Evolutionary conservation across 805 yeast genomes (phyloP).

Genomic region (Suhomyces sp.): DNA sequence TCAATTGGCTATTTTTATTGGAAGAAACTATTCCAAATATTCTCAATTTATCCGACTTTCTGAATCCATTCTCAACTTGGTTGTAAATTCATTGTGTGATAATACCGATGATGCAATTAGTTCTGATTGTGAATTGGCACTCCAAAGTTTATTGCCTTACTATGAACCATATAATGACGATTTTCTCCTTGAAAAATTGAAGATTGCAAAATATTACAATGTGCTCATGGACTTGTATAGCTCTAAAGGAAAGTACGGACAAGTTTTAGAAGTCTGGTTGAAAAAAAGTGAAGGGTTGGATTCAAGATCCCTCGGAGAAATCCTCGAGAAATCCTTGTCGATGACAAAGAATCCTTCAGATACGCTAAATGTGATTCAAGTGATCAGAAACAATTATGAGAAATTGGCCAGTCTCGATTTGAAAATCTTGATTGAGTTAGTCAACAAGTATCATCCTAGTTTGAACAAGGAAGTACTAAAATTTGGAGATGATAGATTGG

Average conservation of each 20-base stretch:
- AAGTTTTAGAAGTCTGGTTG: conserved; percentile 57
- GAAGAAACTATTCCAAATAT: conserved; percentile 81
- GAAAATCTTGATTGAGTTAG: conserved; percentile 2
- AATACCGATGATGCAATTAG: conserved; percentile 31
- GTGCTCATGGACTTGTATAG: conserved; percentile 60
- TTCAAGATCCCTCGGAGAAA: conserved; percentile 16
- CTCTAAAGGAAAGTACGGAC: conserved; percentile 50
- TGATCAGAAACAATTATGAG: conserved; percentile 25
- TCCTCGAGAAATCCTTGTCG: conserved; percentile 29
- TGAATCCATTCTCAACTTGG: conserved; percentile 50
- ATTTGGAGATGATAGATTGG: conserved; percentile 19
- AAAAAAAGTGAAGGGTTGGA: conserved; percentile 10
- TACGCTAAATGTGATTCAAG: conserved; percentile 20
- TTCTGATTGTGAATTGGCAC: conserved; percentile 71
- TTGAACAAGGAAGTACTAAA: conserved; percentile 40
- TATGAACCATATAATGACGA: conserved; percentile 60
- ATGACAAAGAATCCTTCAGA: conserved; percentile 20
- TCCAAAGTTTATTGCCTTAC: conserved; percentile 66
- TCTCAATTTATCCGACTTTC: conserved; percentile 76
- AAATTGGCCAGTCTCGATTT: conserved; percentile 20
- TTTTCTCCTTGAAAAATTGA: conserved; percentile 49
- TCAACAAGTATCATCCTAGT: conserved; percentile 29
- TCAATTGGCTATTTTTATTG: conserved; percentile 64
- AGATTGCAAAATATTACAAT: conserved; percentile 53
- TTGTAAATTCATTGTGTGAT: conserved; percentile 52